phyloP scores from a whole-genome alignment of 2,329 filamentous ascomycete species.

The Chrysoporthe puriensis region DNA sequence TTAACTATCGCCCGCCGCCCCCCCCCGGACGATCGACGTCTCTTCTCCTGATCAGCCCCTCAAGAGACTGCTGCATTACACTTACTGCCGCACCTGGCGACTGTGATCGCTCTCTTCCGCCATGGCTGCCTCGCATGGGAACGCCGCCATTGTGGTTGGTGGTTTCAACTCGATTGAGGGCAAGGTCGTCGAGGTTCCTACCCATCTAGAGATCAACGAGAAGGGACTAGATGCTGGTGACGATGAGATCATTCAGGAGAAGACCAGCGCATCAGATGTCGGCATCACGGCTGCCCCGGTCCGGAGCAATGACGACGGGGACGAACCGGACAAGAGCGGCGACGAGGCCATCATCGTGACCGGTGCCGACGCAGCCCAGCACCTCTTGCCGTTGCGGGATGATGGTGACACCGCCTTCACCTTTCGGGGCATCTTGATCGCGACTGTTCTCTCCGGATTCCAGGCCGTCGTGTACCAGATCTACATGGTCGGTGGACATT shows the following conservation, averaged over 20 bases:
- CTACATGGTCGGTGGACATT: constrained; percentile 46
- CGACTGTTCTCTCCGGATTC: constrained; percentile 53
- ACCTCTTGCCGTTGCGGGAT: constrained; percentile 54
- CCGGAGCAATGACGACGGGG: constrained; percentile 28
- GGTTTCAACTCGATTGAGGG: constrained; percentile 37
- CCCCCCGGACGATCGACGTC: background rate
- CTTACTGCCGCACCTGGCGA: background rate
- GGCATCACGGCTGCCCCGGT: constrained; percentile 33
- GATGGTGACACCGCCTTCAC: constrained; percentile 56
- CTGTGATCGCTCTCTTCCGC: background rate
- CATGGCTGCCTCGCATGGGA: constrained; percentile 17
- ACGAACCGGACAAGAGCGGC: constrained; percentile 38
- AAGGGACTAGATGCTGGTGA: constrained; percentile 32
- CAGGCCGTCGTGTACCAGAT: constrained; percentile 61
- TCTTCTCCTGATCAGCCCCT: background rate
- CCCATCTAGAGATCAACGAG: constrained; percentile 38
- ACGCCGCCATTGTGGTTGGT: constrained; percentile 35
- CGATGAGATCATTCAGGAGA: constrained; percentile 16
- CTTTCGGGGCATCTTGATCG: constrained; percentile 56
- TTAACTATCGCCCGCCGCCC: background rate
- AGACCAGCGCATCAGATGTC: background rate
- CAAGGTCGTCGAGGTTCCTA: constrained; percentile 37
- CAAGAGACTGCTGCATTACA: background rate
- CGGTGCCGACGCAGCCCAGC: constrained; percentile 52
- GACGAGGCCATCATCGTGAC: constrained; percentile 54